Percentiles rank a stretch among this genome's conserved stretches.
These are phyloP conservation scores for Carex sylvatica DNA, from an alignment of 202 grass and related monocot genomes.

Conservation along the genomic window DNA sequence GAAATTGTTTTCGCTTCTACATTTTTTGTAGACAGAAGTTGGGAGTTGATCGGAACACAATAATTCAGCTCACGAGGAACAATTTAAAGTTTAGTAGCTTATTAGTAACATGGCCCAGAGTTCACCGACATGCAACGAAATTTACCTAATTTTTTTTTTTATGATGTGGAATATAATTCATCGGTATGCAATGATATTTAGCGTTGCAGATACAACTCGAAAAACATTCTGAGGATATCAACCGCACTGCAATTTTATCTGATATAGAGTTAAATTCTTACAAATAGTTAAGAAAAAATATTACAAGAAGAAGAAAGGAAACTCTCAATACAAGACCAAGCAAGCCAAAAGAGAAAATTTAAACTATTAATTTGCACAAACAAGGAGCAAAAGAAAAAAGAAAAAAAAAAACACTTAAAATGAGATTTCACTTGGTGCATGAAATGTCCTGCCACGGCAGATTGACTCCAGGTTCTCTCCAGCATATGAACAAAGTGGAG, in stretches of 20 bases:
- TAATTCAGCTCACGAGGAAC: neutral
- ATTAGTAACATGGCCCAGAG: neutral
- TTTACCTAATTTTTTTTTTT: neutral
- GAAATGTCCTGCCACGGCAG: constrained; percentile 85
- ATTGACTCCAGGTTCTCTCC: constrained; percentile 93
- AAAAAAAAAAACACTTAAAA: constrained; percentile 39
- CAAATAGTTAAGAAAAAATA: neutral
- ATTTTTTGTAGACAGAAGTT: neutral
- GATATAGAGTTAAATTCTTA: constrained; percentile 28
- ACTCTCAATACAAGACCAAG: constrained; percentile 16
- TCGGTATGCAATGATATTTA: neutral
- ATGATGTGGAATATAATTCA: neutral
- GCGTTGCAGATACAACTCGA: neutral
- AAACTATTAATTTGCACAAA: constrained; percentile 31
- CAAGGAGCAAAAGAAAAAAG: neutral
- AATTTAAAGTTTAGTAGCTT: neutral
- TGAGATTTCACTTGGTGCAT: constrained; percentile 78
- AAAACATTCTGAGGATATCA: neutral
- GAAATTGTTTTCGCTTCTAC: neutral
- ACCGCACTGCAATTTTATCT: neutral
- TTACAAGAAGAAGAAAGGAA: neutral
- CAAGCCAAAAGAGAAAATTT: constrained; percentile 25
- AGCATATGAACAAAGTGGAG: constrained; percentile 65
- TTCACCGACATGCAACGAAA: neutral
- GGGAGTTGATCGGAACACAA: neutral